Base-by-base conservation (phyloP, 2,329 filamentous ascomycete genomes). In the Aureobasidium sp. region DNA sequence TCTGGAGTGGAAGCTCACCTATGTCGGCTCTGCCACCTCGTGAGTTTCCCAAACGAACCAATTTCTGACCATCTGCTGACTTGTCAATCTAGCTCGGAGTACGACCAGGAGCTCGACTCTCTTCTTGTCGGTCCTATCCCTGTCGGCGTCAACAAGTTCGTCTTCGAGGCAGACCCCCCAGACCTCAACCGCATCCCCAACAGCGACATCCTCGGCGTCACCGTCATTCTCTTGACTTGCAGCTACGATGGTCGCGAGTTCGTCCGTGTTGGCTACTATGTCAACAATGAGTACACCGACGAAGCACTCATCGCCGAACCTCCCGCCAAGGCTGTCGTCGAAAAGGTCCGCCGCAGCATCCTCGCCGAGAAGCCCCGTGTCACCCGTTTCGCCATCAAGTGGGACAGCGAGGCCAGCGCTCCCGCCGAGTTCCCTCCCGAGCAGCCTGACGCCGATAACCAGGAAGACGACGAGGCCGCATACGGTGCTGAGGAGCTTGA, bases 1-100 rank as follows among this genome's bases (percentile, higher is more conserved):
- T 78, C 87, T 99, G 65, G 94, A 99, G 79, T 99, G 94, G 94
- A 99, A 99, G 79, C 82, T 99, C 71, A 99, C 92, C 75, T 99
- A 99, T 71, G 94, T 99, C 73, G 95, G 94, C 72, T 99, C 94
- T 69, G 94, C 95, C 66, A 97, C 93, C 63, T 96, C 91, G 89
- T 96, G 82, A 81, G 89, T 36, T 59, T 50, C 59, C 53, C 55
- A 41, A 9, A 39, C 53, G 15, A 62, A 3, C 61, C 69, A 70
- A 64, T 70, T 24, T 10, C 15, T 41, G n/a, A 17, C 15, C 44
- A 9, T 10, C 17, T 47, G 62, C 47, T 55, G 48, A 63, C 57
- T 37, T 44, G 3, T 43, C 44, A 61, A 17, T 62, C 26, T 68
- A 96, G 91, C 65, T 92, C 94, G 73, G 92, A 97, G 76, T 92